These are phyloP conservation scores for Trametes coccinea DNA, from an alignment of 768 basidiomycete genomes.

Conservation along the genomic window DNA sequence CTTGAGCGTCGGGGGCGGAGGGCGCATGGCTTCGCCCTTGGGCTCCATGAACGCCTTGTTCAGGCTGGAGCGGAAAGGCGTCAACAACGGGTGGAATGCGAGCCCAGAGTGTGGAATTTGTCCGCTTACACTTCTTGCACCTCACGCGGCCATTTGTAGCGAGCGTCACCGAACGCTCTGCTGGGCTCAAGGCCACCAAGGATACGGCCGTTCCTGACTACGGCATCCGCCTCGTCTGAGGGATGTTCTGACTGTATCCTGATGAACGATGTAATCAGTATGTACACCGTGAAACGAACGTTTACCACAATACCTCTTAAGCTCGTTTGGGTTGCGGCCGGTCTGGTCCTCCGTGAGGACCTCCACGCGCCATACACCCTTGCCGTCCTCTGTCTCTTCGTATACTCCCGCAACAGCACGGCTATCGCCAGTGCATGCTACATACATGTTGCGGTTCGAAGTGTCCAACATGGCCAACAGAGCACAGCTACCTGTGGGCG, in stretches of 20 bases:
- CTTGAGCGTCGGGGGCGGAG: conserved; percentile 62
- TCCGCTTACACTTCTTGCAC: conserved; percentile 66
- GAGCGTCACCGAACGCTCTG: conserved; percentile 85
- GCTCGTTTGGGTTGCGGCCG: conserved; percentile 84
- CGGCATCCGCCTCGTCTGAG: conserved; percentile 64
- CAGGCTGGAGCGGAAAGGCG: conserved; percentile 39
- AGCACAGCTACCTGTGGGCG: conserved; percentile 82
- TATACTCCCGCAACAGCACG: conserved; percentile 94
- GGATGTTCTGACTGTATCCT: conserved; percentile 88
- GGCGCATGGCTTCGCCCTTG: conserved; percentile 57
- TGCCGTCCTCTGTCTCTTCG: conserved; percentile 64
- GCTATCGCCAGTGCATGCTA: conserved; percentile 92
- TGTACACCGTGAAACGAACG: too few species aligned
- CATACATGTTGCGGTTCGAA: conserved; percentile 76
- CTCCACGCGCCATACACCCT: conserved; percentile 86
- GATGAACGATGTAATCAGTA: neutral
- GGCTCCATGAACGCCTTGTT: conserved; percentile 68
- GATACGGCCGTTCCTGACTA: conserved; percentile 79
- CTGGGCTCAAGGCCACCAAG: conserved; percentile 87
- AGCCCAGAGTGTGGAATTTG: neutral
- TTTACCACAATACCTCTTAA: conserved; percentile 58
- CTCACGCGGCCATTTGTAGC: conserved; percentile 83
- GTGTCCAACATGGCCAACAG: conserved; percentile 88
- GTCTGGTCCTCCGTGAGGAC: conserved; percentile 97
- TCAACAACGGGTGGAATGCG: neutral